These are phyloP conservation scores for Lachancea meyersii DNA, from an alignment of 805 yeast species.

Conservation along the genomic window DNA sequence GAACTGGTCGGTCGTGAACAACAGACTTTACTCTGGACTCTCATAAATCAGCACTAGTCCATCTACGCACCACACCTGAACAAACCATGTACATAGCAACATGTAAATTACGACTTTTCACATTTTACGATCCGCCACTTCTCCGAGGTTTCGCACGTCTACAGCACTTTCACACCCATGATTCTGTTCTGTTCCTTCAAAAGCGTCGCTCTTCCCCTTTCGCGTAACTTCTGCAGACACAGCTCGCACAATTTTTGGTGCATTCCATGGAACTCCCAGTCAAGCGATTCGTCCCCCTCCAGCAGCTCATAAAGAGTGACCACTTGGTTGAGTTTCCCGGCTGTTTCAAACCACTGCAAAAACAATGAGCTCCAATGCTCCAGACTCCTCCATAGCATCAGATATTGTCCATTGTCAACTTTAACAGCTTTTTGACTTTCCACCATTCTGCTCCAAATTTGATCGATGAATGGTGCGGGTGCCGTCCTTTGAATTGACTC, in stretches of 20 bases:
- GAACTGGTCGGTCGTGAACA: constrained; percentile 73
- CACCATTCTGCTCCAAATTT: constrained; percentile 54
- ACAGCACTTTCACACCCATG: constrained; percentile 73
- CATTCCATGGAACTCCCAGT: constrained; percentile 57
- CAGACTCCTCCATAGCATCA: constrained; percentile 61
- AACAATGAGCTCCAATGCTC: constrained; percentile 62
- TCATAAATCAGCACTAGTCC: not conserved
- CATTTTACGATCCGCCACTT: not conserved
- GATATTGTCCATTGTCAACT: constrained; percentile 34
- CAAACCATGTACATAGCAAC: constrained; percentile 4
- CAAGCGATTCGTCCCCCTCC: constrained; percentile 51
- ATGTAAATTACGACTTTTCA: not conserved
- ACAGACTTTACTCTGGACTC: constrained; percentile 31
- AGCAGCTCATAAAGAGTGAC: constrained; percentile 77
- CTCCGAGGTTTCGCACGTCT: not conserved
- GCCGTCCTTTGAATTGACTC: constrained; percentile 45
- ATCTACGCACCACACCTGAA: not conserved
- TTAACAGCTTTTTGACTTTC: constrained; percentile 52
- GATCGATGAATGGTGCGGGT: constrained; percentile 47
- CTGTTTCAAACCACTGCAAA: constrained; percentile 62
- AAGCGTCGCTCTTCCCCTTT: constrained; percentile 66
- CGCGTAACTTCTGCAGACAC: constrained; percentile 53
- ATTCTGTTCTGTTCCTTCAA: constrained; percentile 61
- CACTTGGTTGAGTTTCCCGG: constrained; percentile 74
- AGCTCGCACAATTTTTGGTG: constrained; percentile 49